Percentiles rank a stretch among this genome's conserved stretches.
These are phyloP conservation scores for Candida endomychidarum DNA, from an alignment of 805 yeast genomes.

Conservation along the genomic window DNA sequence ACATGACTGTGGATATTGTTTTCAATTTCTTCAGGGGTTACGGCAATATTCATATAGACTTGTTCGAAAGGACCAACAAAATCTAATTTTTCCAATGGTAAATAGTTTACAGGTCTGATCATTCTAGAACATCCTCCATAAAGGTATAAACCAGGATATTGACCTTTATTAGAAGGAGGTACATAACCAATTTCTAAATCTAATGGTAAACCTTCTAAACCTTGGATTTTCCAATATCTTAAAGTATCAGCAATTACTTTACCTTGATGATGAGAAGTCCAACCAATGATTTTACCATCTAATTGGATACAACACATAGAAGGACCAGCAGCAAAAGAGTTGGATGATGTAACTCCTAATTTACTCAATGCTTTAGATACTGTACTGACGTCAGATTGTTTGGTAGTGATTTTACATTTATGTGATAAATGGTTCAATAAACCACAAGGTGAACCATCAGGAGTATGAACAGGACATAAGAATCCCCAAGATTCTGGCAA, in stretches of 20 bases:
- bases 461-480: constrained; percentile 98
- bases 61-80: constrained; percentile 97
- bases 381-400: constrained; percentile 66
- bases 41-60: constrained; percentile 95
- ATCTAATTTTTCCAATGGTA: constrained; percentile 81
- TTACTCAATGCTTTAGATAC: constrained; percentile 65
- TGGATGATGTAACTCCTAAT: constrained; percentile 81
- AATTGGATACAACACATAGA: constrained; percentile 85
- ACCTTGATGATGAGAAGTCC: constrained; percentile 91
- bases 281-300: constrained; percentile 90
- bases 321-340: constrained; percentile 85
- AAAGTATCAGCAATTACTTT: constrained; percentile 82
- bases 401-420: constrained; percentile 85
- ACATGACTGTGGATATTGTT: constrained; percentile 84
- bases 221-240: constrained; percentile 90
- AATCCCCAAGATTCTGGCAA: constrained; percentile 99
- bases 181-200: constrained; percentile 93
- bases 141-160: constrained; percentile 91
- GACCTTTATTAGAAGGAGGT: constrained; percentile 95
- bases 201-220: constrained; percentile 71
- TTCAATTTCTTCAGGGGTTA: constrained; percentile 86
- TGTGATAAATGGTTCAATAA: constrained; percentile 94
- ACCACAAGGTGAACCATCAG: constrained; percentile 99
- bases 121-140: constrained; percentile 93
- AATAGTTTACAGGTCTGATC: constrained; percentile 92